A percentile compares a stretch with the other conserved stretches of the same genome.
Conservation (phyloP, 164 flowering plant genomes). For the Magnolia changhungtana region DNA sequence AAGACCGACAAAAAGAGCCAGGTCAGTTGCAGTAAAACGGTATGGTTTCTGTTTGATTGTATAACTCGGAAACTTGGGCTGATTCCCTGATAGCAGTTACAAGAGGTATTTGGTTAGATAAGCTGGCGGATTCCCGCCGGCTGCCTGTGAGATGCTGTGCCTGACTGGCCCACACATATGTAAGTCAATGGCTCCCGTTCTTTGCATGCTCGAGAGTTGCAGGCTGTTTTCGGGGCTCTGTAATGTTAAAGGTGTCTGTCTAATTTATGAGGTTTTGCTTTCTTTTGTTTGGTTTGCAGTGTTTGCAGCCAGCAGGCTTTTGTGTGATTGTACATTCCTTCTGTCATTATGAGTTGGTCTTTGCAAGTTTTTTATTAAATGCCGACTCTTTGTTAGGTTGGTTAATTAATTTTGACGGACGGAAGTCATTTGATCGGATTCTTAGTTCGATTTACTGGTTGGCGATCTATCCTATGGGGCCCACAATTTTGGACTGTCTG, state of each 20-base stretch:
- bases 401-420: not conserved
- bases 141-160: conserved; percentile 4
- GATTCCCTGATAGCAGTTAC: conserved; percentile 17
- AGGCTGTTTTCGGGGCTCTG: conserved; percentile 13
- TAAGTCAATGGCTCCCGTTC: conserved; percentile 6
- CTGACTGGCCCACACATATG: not conserved
- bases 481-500: not conserved
- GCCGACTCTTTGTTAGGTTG: not conserved
- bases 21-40: conserved; percentile 1
- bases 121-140: conserved; percentile 8
- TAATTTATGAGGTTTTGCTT: conserved; percentile 19
- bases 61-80: conserved; percentile 12
- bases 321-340: not conserved
- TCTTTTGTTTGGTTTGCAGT: conserved; percentile 5
- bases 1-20: conserved; percentile 2
- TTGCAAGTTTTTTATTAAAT: not conserved
- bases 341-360: not conserved
- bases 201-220: conserved; percentile 9
- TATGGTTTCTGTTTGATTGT: conserved; percentile 20
- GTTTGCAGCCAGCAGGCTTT: not conserved
- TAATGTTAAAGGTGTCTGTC: conserved; percentile 16
- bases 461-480: no score
- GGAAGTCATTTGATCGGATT: not conserved
- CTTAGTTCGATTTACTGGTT: not conserved
- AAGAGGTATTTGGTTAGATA: conserved; percentile 9